Evolutionary conservation across 2,329 filamentous ascomycete species (phyloP).

Genomic region (Akanthomyces uredinophilus): DNA sequence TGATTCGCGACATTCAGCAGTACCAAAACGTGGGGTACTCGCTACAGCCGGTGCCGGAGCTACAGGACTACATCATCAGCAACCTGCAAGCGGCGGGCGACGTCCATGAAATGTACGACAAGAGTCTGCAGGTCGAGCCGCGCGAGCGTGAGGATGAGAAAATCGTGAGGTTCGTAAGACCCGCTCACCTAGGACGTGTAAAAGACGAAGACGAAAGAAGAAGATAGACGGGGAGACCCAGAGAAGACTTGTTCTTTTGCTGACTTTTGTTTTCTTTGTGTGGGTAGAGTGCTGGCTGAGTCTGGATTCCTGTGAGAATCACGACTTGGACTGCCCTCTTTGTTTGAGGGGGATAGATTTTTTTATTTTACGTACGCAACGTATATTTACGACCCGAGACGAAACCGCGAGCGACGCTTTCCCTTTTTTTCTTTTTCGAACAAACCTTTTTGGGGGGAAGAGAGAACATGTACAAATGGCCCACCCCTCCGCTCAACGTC

Average conservation of each 20-base stretch:
- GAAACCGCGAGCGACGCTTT: slow-evolving; percentile 1
- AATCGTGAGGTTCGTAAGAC: slow-evolving; percentile 80
- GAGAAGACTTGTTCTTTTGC: slow-evolving; percentile 8
- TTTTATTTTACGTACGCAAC: slow-evolving; percentile 6
- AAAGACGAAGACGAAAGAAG: not conserved
- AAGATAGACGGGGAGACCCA: not conserved
- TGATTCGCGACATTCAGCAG: slow-evolving; percentile 97
- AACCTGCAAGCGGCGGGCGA: slow-evolving; percentile 95
- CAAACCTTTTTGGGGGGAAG: not conserved
- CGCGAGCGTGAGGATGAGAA: slow-evolving; percentile 97
- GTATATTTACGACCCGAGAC: slow-evolving; percentile 12
- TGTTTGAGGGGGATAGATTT: slow-evolving; percentile 4
- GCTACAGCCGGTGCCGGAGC: slow-evolving; percentile 79
- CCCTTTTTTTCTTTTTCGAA: not conserved
- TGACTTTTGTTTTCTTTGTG: slow-evolving; percentile 3
- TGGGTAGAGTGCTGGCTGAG: slow-evolving; percentile 52
- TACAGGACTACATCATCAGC: slow-evolving; percentile 93
- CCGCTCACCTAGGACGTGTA: not conserved
- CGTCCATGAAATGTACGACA: slow-evolving; percentile 99
- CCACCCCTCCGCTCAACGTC: not conserved
- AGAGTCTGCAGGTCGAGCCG: slow-evolving; percentile 88
- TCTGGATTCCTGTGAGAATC: slow-evolving; percentile 52
- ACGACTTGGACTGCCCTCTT: not conserved
- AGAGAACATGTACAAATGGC: not conserved
- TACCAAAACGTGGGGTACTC: slow-evolving; percentile 98